Conservation (phyloP, 1,284 basidiomycete genomes). For the Ganoderma meredithae region DNA sequence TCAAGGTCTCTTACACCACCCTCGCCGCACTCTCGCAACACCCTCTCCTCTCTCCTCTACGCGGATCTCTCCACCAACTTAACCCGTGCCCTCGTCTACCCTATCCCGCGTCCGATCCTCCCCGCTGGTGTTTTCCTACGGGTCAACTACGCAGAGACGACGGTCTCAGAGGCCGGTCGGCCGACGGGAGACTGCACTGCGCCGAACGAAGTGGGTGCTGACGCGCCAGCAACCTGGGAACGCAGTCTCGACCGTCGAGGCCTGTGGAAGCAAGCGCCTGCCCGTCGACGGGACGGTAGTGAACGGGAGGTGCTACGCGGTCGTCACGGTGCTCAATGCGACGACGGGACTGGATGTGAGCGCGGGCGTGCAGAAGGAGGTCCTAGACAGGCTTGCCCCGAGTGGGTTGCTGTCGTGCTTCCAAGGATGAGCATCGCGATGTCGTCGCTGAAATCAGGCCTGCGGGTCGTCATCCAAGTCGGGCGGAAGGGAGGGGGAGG, state of each 20-base stretch:
- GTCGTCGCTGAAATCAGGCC: no score
- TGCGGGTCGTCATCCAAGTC: no score
- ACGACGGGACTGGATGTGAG: conserved; percentile 51
- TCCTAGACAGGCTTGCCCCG: conserved; percentile 45
- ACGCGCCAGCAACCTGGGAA: conserved; percentile 46
- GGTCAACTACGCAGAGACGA: conserved; percentile 56
- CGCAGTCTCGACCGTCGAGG: conserved; percentile 47
- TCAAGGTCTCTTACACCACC: conserved; percentile 55
- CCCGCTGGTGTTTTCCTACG: conserved; percentile 52
- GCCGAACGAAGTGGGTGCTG: conserved; percentile 50
- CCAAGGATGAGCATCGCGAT: no score
- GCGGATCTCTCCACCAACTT: conserved; percentile 50
- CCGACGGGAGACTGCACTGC: conserved; percentile 41
- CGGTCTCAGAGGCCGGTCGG: conserved; percentile 33
- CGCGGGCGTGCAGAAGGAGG: conserved; percentile 47
- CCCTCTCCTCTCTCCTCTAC: conserved; percentile 49
- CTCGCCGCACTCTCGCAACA: conserved; percentile 43
- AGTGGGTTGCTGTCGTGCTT: conserved; percentile 18
- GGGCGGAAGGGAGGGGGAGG: no score
- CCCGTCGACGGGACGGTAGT: conserved; percentile 38
- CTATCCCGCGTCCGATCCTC: conserved; percentile 44
- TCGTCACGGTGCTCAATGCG: conserved; percentile 55
- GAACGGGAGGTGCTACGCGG: conserved; percentile 48
- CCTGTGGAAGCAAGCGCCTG: conserved; percentile 51
- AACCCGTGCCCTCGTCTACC: conserved; percentile 46